A percentile compares a stretch with the other conserved stretches of the same genome.
These are phyloP conservation scores for Zygotorulaspora florentina DNA, from an alignment of 805 yeast species.

Conservation along the genomic window DNA sequence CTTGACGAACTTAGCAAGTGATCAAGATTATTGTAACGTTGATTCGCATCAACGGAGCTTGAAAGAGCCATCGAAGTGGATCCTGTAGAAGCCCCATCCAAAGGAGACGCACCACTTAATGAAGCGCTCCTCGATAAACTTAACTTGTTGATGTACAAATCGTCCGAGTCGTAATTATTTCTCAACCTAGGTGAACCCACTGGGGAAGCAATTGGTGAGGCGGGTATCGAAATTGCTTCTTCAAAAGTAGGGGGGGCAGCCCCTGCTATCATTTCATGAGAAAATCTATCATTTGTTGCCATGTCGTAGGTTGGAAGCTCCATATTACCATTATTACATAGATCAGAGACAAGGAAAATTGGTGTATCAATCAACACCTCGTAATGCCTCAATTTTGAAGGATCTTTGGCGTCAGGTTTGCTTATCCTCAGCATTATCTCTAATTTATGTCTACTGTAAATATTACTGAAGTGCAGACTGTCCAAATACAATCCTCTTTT, in stretches of 20 bases:
- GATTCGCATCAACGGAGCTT: slow-evolving; percentile 7
- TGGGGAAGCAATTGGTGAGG: slow-evolving; percentile 37
- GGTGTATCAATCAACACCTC: slow-evolving; percentile 82
- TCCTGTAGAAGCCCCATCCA: slow-evolving; percentile 1
- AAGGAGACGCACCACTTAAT: slow-evolving; percentile 17
- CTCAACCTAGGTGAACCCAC: slow-evolving; percentile 18
- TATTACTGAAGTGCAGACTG: slow-evolving; percentile 53
- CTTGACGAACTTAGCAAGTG: slow-evolving; percentile 14
- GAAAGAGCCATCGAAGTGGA: slow-evolving; percentile 5
- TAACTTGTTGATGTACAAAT: slow-evolving; percentile 19
- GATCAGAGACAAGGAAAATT: slow-evolving; percentile 47
- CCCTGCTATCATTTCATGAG: slow-evolving; percentile 14
- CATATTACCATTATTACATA: slow-evolving; percentile 37
- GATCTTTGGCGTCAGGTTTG: slow-evolving; percentile 48
- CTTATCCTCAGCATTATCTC: slow-evolving; percentile 69
- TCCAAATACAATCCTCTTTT: slow-evolving; percentile 53
- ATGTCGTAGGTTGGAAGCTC: slow-evolving; percentile 38
- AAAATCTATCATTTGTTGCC: slow-evolving; percentile 16
- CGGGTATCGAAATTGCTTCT: slow-evolving; percentile 51
- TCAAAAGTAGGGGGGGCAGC: slow-evolving; percentile 57
- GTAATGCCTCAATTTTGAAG: slow-evolving; percentile 58
- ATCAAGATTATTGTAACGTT: slow-evolving; percentile 22
- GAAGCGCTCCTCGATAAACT: slow-evolving; percentile 24
- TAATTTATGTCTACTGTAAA: slow-evolving; percentile 60
- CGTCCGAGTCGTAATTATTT: slow-evolving; percentile 19